phyloP scores from a whole-genome alignment of 106 monocot species.

The Cymbidium sinense region DNA sequence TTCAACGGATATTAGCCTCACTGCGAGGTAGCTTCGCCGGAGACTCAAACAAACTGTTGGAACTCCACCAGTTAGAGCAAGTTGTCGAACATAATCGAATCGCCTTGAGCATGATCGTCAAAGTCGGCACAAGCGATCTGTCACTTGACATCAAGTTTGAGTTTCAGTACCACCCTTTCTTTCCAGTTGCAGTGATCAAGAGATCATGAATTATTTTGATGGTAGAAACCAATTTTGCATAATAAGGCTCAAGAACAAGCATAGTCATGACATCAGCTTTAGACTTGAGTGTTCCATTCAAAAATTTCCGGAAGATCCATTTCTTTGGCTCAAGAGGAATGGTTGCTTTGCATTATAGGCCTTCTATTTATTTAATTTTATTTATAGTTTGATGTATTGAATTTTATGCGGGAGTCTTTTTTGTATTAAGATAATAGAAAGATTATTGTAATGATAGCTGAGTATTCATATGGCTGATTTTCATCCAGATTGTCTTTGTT shows the following conservation, averaged over 20 bases:
- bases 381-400: neutral
- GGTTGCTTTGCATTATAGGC: neutral
- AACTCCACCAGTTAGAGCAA: slow-evolving; percentile 74
- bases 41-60: slow-evolving; percentile 50
- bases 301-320: neutral
- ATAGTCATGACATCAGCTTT: slow-evolving; percentile 8
- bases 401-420: neutral
- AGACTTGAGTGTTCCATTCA: neutral
- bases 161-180: slow-evolving; percentile 71
- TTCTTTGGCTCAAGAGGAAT: neutral
- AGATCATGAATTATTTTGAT: slow-evolving; percentile 32
- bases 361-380: neutral
- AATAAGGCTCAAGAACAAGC: slow-evolving; percentile 13
- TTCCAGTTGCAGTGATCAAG: slow-evolving; percentile 79
- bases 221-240: slow-evolving; percentile 31
- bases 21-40: slow-evolving; percentile 59
- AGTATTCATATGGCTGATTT: no score
- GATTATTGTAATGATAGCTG: no score
- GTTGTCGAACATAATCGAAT: slow-evolving; percentile 82
- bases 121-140: slow-evolving; percentile 42
- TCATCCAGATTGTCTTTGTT: no score
- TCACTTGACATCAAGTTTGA: slow-evolving; percentile 66
- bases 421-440: no score
- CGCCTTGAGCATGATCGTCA: slow-evolving; percentile 67
- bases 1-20: slow-evolving; percentile 43